These are phyloP conservation scores for Kwoniella sp. DNA, from an alignment of 768 basidiomycete species.

Conservation along the genomic window DNA sequence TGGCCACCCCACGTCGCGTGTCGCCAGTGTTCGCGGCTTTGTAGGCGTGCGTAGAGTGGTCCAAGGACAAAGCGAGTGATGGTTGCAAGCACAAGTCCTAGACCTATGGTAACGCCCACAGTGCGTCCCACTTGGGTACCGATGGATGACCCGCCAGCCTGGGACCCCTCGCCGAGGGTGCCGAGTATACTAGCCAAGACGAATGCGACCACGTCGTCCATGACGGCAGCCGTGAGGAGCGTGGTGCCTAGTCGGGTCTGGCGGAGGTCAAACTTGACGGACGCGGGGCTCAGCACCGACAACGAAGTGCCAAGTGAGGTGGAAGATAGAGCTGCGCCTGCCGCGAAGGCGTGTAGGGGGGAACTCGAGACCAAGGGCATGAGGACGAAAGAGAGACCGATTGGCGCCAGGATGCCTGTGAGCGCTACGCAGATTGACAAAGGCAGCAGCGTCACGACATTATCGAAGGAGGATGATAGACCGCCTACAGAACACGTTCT, in stretches of 20 bases:
- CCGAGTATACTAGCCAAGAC: constrained; percentile 60
- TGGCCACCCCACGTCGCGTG: constrained; percentile 1
- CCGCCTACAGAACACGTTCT: constrained; percentile 57
- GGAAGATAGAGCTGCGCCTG: constrained; percentile 61
- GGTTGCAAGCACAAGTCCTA: constrained; percentile 53
- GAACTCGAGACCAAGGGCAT: constrained; percentile 57
- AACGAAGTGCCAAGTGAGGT: constrained; percentile 68
- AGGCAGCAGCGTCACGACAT: constrained; percentile 55
- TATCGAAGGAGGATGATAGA: constrained; percentile 55
- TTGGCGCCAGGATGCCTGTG: constrained; percentile 54
- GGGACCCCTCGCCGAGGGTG: constrained; percentile 19
- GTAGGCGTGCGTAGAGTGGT: constrained; percentile 30
- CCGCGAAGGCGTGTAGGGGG: constrained; percentile 59
- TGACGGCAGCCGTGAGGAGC: constrained; percentile 60
- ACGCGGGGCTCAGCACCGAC: constrained; percentile 54
- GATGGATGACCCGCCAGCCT: constrained; percentile 6
- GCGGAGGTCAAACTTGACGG: constrained; percentile 51
- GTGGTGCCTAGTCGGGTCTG: constrained; percentile 59
- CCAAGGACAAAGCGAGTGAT: constrained; percentile 43
- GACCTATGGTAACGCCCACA: constrained; percentile 58
- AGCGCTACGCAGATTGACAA: constrained; percentile 57
- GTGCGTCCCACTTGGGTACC: constrained; percentile 55
- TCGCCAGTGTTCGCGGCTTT: neutral
- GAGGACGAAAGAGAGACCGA: constrained; percentile 47
- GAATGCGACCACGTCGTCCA: constrained; percentile 64